Base-by-base conservation (phyloP, 208 protist genomes). In the Balamuthia mandrillaris region DNA sequence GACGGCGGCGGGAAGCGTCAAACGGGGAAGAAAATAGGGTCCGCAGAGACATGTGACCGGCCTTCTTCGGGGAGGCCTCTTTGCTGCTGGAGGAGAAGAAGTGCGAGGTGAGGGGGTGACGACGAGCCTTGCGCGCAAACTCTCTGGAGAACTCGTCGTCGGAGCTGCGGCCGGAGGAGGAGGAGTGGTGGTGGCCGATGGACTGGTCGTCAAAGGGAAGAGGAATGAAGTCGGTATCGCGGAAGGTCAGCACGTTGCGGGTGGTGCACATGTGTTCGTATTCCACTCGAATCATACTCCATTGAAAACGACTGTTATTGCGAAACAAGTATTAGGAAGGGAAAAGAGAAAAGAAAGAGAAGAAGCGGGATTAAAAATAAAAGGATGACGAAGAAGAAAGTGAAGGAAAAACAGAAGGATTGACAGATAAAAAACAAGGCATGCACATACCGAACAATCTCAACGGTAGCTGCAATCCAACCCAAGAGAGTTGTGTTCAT, bases 211-310 rank as follows among this genome's bases (percentile, higher is more conserved):
- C 60, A 35, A 79, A 79, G 35, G 70, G 70, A 18, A 79, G 44
- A 9, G 70, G 70, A 24, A 79, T 79, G 70, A 79, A 79, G 33
- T 79, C 70, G 4, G 70, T 79, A 24, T 79, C 70, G 70, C 70
- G 70, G 44, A 58, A 79, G 42, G 42, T 35, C 7, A 29, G 35
- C 70, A 58, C 45, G 37, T 51, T 29, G 0, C 70, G 33, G 5
- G 70, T 45, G 44, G 49, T 79, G 70, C 70, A 58, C 70, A 58
- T 39, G 44, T 39, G 56, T 35, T 79, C 70, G 29, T 79, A 58
- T 45, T 79, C 70, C 42, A 79, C 70, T 14, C 70, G 41, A 39
- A 79, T n/a, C 45, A 79, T 16, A 0, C 44, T 58, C 70, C 70
- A 79, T 35, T 39, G 49, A 21, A 79, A 79, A 5, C 70, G 70